Conservation (phyloP, 2,329 filamentous ascomycete genomes). For the Colletotrichum endophyticum region DNA sequence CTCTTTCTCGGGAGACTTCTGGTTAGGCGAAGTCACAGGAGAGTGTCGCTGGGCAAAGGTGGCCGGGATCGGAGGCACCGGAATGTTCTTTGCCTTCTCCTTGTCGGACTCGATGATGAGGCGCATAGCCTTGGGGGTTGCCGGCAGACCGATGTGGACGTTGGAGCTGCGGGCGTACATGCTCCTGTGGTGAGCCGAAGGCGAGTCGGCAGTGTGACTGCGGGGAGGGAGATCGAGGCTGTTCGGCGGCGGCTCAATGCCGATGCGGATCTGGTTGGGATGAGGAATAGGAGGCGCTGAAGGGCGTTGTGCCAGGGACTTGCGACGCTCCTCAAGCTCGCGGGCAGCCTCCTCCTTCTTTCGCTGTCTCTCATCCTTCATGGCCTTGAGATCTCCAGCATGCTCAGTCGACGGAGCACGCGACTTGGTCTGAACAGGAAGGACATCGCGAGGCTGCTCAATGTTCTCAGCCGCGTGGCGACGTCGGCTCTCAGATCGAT, state of each 20-base stretch:
- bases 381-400: conserved; percentile 58
- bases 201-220: conserved; percentile 70
- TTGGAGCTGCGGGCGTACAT: conserved; percentile 50
- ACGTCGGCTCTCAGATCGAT: conserved; percentile 45
- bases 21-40: conserved; percentile 39
- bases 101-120: conserved; percentile 71
- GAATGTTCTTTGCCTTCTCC: conserved; percentile 30
- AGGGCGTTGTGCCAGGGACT: conserved; percentile 81
- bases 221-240: conserved; percentile 55
- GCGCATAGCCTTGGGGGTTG: conserved; percentile 90
- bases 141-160: conserved; percentile 77
- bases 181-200: conserved; percentile 35
- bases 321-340: conserved; percentile 86
- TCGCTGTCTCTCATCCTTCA: conserved; percentile 65
- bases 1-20: conserved; percentile 36
- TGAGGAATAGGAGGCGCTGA: conserved; percentile 82
- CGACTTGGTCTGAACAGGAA: conserved; percentile 31
- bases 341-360: conserved; percentile 80
- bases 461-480: conserved; percentile 33
- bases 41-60: conserved; percentile 50
- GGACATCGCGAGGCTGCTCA: conserved; percentile 27
- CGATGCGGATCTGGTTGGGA: conserved; percentile 58
- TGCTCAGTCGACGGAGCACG: conserved; percentile 50
- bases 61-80: conserved; percentile 55
- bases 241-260: conserved; percentile 28